Base-by-base conservation (phyloP, 1,284 basidiomycete species). In the Naganishia sp. region DNA sequence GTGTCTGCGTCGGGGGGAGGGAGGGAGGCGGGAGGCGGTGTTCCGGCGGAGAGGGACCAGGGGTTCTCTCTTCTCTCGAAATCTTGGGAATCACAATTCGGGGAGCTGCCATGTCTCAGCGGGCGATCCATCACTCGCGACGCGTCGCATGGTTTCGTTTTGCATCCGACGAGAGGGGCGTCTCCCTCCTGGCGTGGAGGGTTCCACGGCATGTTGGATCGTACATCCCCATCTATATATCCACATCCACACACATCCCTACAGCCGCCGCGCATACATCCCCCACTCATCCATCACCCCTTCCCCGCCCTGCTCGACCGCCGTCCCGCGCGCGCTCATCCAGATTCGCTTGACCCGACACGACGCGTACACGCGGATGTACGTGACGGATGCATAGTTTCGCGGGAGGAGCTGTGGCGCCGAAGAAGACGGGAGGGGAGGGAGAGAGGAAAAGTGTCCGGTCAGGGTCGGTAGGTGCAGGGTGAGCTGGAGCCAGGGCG, bases 331-430 rank as follows among this genome's bases (percentile, higher is more conserved):
- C 32, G 71, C 70, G 67, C 84, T 85, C 78, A 92, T 86, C 90
- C 90, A 93, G 58, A 94, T 85, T 70, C 90, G 81, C 68, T 88
- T 81, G 67, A 93, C 76, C 32, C 90, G 84, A 78, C 90, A 92
- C 51, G 86, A 90, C 23, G 90, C 90, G 74, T 92, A 90, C 41
- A 93, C 83, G 73, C 87, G 87, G 68, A 92, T 82, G 73, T 87
- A 90, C 18, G 85, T 83, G 32, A 89, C 81, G 75, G 87, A 85
- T 0, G 85, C 85, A 73, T 87, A 89, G 53, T 77, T 76, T 25
- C 85, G 86, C 63, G 78, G 81, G 21, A 89, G 89, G 28, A 3
- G 39, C 31, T 25, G 58, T 35, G 39, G 52, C 6, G 63, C 35
- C 13, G 35, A 9, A 6, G 60, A 39, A 47, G 50, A 9, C 21